Percentiles rank a stretch among this genome's conserved stretches.
These are phyloP conservation scores for Aspergillus sp. DNA, from an alignment of 2,329 filamentous ascomycete genomes.

Conservation along the genomic window DNA sequence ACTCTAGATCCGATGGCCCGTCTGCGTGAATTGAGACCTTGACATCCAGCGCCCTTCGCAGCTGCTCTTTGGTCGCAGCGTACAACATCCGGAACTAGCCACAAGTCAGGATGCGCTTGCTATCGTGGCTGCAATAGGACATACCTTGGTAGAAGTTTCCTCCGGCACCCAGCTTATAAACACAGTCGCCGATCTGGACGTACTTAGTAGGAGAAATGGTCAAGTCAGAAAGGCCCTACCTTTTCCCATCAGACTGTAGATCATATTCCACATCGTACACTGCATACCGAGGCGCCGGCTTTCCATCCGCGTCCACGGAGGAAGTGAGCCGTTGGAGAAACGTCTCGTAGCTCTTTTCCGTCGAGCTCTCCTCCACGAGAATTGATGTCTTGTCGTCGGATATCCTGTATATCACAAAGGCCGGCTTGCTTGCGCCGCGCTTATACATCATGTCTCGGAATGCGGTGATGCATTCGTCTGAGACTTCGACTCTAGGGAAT, in stretches of 20 bases:
- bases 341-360: constrained; percentile 17
- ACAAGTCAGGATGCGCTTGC: background rate
- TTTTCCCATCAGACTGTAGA: constrained; percentile 15
- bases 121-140: no score
- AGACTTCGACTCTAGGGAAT: constrained; percentile 5
- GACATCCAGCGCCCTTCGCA: constrained; percentile 17
- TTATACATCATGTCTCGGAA: constrained; percentile 13
- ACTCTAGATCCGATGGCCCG: constrained; percentile 13
- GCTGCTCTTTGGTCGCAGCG: constrained; percentile 22
- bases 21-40: constrained; percentile 22
- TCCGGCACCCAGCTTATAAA: constrained; percentile 22
- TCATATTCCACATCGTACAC: constrained; percentile 26
- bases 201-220: background rate
- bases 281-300: constrained; percentile 18
- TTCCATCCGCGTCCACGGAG: background rate
- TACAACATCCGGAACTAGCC: constrained; percentile 19
- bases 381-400: constrained; percentile 16
- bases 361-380: constrained; percentile 14
- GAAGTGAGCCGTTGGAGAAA: constrained; percentile 19
- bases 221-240: background rate
- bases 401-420: constrained; percentile 22
- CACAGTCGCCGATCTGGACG: constrained; percentile 9
- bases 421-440: constrained; percentile 8
- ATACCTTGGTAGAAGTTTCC: constrained; percentile 17
- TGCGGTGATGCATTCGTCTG: constrained; percentile 9